Evolutionary conservation across 139 green algal genomes (phyloP).

Genomic region (Asterochloris sp.): DNA sequence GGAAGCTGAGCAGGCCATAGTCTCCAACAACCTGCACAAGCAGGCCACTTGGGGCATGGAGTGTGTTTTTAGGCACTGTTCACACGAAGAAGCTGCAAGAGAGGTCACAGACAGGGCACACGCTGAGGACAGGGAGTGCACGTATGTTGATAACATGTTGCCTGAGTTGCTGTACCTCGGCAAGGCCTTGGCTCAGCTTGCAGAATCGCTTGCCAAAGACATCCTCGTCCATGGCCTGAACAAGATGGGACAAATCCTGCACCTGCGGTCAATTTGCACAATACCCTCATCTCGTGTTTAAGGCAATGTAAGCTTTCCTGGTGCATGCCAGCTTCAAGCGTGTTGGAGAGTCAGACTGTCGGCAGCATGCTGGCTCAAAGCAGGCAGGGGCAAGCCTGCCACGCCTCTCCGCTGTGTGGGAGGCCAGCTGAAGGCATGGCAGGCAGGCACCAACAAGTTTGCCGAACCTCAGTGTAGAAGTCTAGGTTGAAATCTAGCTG

Average conservation of each 20-base stretch:
- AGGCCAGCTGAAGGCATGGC: not conserved
- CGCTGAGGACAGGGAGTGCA: too few relatives aligned
- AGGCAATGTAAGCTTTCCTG: too few relatives aligned
- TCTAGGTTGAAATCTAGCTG: constrained; percentile 84
- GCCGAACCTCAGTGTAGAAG: constrained; percentile 79
- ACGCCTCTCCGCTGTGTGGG: too few relatives aligned
- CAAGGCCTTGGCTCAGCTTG: constrained; percentile 69
- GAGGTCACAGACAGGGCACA: too few relatives aligned
- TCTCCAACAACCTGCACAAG: constrained; percentile 73
- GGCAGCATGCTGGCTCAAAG: too few relatives aligned
- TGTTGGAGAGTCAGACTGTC: too few relatives aligned
- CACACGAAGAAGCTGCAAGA: too few relatives aligned
- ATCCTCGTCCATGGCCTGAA: constrained; percentile 13
- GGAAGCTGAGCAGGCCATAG: constrained; percentile 84
- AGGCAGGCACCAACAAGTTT: not conserved
- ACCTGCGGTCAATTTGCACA: constrained; percentile 35
- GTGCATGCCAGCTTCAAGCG: too few relatives aligned
- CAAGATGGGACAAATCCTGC: constrained; percentile 71
- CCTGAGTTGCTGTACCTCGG: constrained; percentile 43
- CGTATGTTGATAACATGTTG: too few relatives aligned
- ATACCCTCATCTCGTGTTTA: not conserved
- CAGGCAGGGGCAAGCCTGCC: too few relatives aligned
- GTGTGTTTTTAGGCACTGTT: too few relatives aligned
- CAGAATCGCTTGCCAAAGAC: constrained; percentile 24
- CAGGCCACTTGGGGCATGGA: too few relatives aligned